These are phyloP conservation scores for Rheum nobile DNA, from an alignment of 148 eudicot genomes.

Conservation along the genomic window DNA sequence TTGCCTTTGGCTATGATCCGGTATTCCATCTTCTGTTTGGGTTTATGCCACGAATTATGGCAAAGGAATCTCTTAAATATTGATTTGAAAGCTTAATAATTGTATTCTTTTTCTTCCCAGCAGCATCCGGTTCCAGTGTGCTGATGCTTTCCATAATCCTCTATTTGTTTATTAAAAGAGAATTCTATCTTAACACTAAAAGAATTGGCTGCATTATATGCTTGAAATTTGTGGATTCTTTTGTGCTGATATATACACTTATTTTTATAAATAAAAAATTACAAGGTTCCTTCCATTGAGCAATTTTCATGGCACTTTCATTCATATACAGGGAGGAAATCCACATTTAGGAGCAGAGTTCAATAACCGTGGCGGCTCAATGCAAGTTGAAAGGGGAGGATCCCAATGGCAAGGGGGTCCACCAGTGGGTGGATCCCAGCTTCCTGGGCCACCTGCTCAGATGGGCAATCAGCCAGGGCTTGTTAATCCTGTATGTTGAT, in stretches of 20 bases:
- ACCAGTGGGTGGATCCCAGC: conserved; percentile 32
- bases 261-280: not conserved
- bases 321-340: conserved; percentile 36
- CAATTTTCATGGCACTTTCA: not conserved
- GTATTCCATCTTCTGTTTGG: not conserved
- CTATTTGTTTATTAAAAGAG: not conserved
- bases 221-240: not conserved
- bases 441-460: conserved; percentile 38
- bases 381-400: conserved; percentile 65
- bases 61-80: not conserved
- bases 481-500: conserved; percentile 32
- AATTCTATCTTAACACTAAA: not conserved
- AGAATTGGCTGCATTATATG: not conserved
- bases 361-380: conserved; percentile 37
- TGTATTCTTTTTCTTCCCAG: not conserved
- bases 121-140: not conserved
- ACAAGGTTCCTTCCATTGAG: not conserved
- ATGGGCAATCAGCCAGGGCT: conserved; percentile 56
- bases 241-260: no score
- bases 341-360: conserved; percentile 49
- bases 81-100: not conserved
- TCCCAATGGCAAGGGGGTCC: conserved; percentile 50
- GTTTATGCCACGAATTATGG: not conserved
- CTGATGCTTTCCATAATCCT: not conserved
- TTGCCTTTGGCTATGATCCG: not conserved